These are phyloP conservation scores for Sporisorium sorghi DNA, from an alignment of 1,284 basidiomycete genomes.

Conservation along the genomic window DNA sequence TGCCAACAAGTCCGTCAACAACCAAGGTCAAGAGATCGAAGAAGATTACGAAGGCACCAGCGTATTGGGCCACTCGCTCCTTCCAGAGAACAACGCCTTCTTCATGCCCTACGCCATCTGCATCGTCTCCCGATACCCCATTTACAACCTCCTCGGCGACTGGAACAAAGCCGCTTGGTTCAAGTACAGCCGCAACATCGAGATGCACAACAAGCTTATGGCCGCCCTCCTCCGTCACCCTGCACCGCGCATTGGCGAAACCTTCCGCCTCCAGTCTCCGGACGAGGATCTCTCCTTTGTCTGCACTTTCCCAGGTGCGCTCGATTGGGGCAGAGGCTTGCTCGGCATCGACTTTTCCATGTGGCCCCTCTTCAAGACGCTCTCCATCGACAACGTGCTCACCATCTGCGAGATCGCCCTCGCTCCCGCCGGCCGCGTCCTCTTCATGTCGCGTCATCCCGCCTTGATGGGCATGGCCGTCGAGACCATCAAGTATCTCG, in stretches of 20 bases:
- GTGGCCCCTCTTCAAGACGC: slow-evolving; percentile 94
- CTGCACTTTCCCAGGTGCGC: slow-evolving; percentile 69
- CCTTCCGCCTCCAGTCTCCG: slow-evolving; percentile 52
- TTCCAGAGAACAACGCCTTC: slow-evolving; percentile 61
- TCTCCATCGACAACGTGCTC: slow-evolving; percentile 92
- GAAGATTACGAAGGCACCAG: slow-evolving; percentile 42
- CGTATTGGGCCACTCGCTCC: slow-evolving; percentile 36
- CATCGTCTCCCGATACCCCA: slow-evolving; percentile 65
- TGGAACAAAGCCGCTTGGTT: slow-evolving; percentile 69
- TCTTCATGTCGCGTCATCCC: slow-evolving; percentile 90
- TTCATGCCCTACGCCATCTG: slow-evolving; percentile 68
- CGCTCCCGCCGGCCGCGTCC: slow-evolving; percentile 87
- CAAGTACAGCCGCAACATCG: slow-evolving; percentile 69
- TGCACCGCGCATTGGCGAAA: slow-evolving; percentile 64
- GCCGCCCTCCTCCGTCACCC: slow-evolving; percentile 67
- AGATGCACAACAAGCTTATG: slow-evolving; percentile 69
- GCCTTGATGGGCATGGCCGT: slow-evolving; percentile 91
- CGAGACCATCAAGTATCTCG: slow-evolving; percentile 87
- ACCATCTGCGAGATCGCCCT: slow-evolving; percentile 94
- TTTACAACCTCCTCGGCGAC: slow-evolving; percentile 68
- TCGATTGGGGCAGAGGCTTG: slow-evolving; percentile 71
- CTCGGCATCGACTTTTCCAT: slow-evolving; percentile 79
- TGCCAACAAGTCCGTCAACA: slow-evolving; percentile 25
- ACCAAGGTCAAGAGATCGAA: slow-evolving; percentile 37
- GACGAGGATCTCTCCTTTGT: slow-evolving; percentile 66